These are phyloP conservation scores for Venturia effusa DNA, from an alignment of 2,329 filamentous ascomycete species.

Conservation along the genomic window DNA sequence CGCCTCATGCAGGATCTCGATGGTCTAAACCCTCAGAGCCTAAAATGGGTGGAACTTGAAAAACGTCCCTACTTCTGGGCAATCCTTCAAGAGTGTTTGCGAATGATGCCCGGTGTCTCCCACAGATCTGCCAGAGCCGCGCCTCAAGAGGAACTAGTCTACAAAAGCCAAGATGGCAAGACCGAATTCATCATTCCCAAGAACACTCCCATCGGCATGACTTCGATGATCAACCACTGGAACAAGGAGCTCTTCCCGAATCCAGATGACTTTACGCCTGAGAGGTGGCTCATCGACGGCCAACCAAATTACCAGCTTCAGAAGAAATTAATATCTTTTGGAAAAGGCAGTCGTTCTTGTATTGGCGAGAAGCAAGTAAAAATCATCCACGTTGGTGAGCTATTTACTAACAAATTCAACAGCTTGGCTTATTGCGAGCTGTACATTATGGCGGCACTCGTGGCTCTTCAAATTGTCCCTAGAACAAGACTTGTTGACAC, in stretches of 20 bases:
- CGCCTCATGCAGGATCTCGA: constrained; percentile 12
- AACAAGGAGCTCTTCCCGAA: constrained; percentile 18
- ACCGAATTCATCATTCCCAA: background rate
- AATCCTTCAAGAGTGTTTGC: constrained; percentile 5
- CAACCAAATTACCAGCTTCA: constrained; percentile 13
- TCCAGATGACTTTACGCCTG: constrained; percentile 19
- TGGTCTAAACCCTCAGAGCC: background rate
- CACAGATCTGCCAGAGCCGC: background rate
- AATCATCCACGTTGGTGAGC: background rate
- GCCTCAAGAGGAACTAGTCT: background rate
- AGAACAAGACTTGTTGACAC: constrained; percentile 18
- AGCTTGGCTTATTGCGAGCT: constrained; percentile 28
- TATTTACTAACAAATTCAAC: background rate
- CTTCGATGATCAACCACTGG: constrained; percentile 7
- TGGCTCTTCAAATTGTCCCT: constrained; percentile 17
- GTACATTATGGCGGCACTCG: constrained; percentile 18
- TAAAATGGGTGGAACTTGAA: background rate
- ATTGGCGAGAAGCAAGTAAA: constrained; percentile 29
- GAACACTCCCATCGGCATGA: constrained; percentile 9
- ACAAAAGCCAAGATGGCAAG: background rate
- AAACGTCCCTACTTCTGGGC: constrained; percentile 9
- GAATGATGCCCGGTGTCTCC: background rate
- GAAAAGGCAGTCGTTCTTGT: constrained; percentile 33
- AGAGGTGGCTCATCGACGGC: constrained; percentile 22
- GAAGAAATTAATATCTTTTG: constrained; percentile 28